Conservation (phyloP, 768 basidiomycete genomes). For the Tylopilus rubrobrunneus region DNA sequence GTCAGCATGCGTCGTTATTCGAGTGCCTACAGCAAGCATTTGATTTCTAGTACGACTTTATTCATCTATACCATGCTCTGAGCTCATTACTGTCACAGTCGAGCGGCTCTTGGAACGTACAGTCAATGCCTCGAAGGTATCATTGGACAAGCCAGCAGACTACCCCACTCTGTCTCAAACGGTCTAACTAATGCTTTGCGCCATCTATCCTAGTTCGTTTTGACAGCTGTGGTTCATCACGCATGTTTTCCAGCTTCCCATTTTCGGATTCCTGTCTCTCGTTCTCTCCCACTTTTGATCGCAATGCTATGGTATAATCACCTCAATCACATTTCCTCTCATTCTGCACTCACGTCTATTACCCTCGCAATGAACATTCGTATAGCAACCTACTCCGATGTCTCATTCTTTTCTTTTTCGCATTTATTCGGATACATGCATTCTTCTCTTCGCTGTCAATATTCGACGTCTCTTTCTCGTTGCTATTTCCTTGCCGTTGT, state of each 20-base stretch:
- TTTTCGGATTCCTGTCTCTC: slow-evolving; percentile 2
- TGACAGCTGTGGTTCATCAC: slow-evolving; percentile 6
- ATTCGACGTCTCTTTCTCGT: slow-evolving; percentile 18
- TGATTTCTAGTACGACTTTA: slow-evolving; percentile 63
- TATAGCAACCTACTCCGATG: slow-evolving; percentile 32
- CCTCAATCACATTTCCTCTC: slow-evolving; percentile 27
- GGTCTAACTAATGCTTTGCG: slow-evolving; percentile 17
- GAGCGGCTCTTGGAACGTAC: slow-evolving; percentile 65
- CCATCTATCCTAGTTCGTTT: slow-evolving; percentile 4
- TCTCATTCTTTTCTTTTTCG: slow-evolving; percentile 13
- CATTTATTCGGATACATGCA: slow-evolving; percentile 25
- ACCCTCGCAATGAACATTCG: slow-evolving; percentile 34
- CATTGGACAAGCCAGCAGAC: slow-evolving; percentile 28
- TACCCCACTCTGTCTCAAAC: slow-evolving; percentile 28
- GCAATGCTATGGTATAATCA: slow-evolving; percentile 36
- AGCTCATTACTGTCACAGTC: slow-evolving; percentile 39
- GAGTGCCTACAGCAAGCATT: slow-evolving; percentile 74
- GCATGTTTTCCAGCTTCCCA: background rate
- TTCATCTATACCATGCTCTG: background rate
- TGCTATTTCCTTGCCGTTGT: slow-evolving; percentile 16
- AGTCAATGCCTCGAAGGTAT: slow-evolving; percentile 24
- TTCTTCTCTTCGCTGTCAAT: slow-evolving; percentile 31
- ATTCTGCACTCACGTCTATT: slow-evolving; percentile 31
- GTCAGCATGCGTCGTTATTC: slow-evolving; percentile 68
- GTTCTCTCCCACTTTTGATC: slow-evolving; percentile 20